Conservation (phyloP, 2,329 filamentous ascomycete genomes). For the Exophiala calicioides region DNA sequence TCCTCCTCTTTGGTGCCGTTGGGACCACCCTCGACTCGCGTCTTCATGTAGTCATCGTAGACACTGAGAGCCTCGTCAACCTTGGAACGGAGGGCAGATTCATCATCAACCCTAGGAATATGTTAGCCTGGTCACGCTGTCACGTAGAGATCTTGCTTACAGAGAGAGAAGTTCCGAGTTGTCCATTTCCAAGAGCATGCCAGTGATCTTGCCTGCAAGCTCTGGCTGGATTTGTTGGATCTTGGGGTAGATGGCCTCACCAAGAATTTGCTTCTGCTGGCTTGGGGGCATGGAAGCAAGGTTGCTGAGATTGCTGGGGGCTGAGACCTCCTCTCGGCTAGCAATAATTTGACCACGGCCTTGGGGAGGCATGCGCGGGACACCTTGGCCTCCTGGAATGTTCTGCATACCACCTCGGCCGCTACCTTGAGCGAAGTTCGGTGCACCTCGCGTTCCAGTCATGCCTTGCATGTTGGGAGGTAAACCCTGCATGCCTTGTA, state of each 20-base stretch:
- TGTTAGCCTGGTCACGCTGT: slow-evolving; percentile 27
- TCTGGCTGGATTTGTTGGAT: slow-evolving; percentile 93
- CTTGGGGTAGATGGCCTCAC: slow-evolving; percentile 98
- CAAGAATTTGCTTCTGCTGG: slow-evolving; percentile 98
- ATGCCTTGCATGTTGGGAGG: slow-evolving; percentile 66
- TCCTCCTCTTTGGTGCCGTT: slow-evolving; percentile 32
- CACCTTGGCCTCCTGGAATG: slow-evolving; percentile 41
- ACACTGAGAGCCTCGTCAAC: slow-evolving; percentile 96
- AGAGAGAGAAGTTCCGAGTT: slow-evolving; percentile 90
- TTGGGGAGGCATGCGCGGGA: slow-evolving; percentile 39
- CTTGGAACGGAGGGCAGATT: slow-evolving; percentile 85
- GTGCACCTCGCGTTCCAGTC: slow-evolving; percentile 50
- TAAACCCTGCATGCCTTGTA: slow-evolving; percentile 69
- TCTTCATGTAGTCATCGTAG: slow-evolving; percentile 98
- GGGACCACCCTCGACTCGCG: slow-evolving; percentile 56
- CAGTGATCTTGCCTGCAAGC: slow-evolving; percentile 97
- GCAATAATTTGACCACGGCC: slow-evolving; percentile 40
- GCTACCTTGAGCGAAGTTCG: slow-evolving; percentile 46
- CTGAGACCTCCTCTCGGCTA: slow-evolving; percentile 38
- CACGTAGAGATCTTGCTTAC: too few relatives aligned
- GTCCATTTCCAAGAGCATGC: slow-evolving; percentile 99
- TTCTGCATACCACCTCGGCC: slow-evolving; percentile 46
- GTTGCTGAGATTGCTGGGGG: slow-evolving; percentile 52
- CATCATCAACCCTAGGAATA: slow-evolving; percentile 74
- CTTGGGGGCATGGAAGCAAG: slow-evolving; percentile 59